phyloP scores from a whole-genome alignment of 305 asterid genomes.

The Plantago lanceolata region DNA sequence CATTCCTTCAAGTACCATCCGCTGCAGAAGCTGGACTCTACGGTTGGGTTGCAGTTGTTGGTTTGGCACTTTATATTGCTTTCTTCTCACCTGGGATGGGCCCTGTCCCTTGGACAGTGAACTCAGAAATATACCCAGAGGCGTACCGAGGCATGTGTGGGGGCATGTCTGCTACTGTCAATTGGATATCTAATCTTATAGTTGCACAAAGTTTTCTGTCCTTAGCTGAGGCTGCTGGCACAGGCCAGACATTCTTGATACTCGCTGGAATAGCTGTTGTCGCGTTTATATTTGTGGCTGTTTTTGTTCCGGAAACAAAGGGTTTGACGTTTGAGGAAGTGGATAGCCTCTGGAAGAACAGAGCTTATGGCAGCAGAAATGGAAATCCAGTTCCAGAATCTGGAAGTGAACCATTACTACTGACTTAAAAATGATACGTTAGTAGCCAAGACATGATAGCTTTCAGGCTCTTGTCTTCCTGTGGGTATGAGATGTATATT shows the following conservation, averaged over 20 bases:
- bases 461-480: too few species aligned
- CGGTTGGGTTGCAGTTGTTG: slow-evolving; percentile 79
- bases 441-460: too few species aligned
- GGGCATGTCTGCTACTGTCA: slow-evolving; percentile 94
- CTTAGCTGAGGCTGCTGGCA: slow-evolving; percentile 56
- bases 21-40: slow-evolving; percentile 28
- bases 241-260: slow-evolving; percentile 63
- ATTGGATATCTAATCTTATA: slow-evolving; percentile 84
- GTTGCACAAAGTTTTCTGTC: slow-evolving; percentile 88
- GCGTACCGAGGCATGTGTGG: slow-evolving; percentile 78
- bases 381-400: background rate
- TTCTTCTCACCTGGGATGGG: slow-evolving; percentile 93
- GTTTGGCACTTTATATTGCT: slow-evolving; percentile 69
- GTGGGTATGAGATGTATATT: too few species aligned
- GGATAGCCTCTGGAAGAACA: slow-evolving; percentile 71
- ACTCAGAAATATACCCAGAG: slow-evolving; percentile 85
- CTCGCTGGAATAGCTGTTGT: slow-evolving; percentile 59
- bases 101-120: slow-evolving; percentile 89
- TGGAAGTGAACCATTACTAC: slow-evolving; percentile 42
- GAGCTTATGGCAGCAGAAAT: slow-evolving; percentile 39
- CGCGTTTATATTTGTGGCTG: slow-evolving; percentile 57
- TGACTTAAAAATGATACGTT: slow-evolving; percentile 20
- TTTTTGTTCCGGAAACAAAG: slow-evolving; percentile 80
- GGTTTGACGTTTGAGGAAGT: slow-evolving; percentile 84
- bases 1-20: slow-evolving; percentile 50